Percentiles rank a stretch among this genome's conserved stretches.
Conservation (phyloP, 768 basidiomycete genomes). For the Xerocomellus chrysenteron region DNA sequence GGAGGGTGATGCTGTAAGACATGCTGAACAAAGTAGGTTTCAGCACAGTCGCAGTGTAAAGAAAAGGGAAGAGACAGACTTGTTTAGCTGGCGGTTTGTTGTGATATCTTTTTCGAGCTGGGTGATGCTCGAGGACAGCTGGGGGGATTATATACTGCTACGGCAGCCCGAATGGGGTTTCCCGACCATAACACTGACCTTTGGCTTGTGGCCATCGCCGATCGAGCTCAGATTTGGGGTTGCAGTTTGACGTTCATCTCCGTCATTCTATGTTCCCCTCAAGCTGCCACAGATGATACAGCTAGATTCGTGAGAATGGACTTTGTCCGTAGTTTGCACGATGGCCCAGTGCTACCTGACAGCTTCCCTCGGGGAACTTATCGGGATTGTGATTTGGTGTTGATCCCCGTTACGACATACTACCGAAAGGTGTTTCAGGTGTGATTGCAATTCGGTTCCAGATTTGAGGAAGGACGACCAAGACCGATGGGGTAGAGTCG, state of each 20-base stretch:
- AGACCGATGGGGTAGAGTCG: no score
- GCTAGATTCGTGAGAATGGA: no score
- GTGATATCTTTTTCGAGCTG: background rate
- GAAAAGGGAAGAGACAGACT: background rate
- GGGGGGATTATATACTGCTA: background rate
- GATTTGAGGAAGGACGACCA: no score
- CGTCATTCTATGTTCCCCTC: background rate
- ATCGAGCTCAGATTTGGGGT: background rate
- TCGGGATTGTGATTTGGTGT: background rate
- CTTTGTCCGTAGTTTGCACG: no score
- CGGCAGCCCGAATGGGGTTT: background rate
- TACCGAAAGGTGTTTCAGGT: background rate
- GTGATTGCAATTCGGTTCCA: background rate
- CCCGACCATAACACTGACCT: background rate
- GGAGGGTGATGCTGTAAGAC: slow-evolving; percentile 4
- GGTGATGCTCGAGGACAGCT: background rate
- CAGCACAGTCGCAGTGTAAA: background rate
- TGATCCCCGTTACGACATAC: background rate
- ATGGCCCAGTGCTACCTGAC: background rate
- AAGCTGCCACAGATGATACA: no score
- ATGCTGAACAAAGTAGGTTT: background rate
- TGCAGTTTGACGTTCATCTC: background rate
- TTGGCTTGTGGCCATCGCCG: background rate
- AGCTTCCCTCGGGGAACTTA: background rate
- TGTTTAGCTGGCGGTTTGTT: background rate